Evolutionary conservation across 495 filamentous ascomycete species (phyloP).

Genomic region (Neurospora tetraspora): DNA sequence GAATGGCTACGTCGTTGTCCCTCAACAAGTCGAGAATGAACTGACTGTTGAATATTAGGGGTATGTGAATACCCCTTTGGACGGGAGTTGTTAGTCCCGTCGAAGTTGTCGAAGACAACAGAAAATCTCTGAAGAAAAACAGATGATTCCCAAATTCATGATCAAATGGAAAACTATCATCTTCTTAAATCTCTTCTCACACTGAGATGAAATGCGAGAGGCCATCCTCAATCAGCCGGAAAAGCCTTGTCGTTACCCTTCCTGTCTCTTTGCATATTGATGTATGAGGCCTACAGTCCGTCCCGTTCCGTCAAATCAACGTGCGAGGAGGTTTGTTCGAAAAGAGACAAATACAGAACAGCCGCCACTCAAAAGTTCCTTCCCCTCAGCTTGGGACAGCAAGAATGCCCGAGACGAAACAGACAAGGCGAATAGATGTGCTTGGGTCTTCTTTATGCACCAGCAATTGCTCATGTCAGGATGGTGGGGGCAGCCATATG

Average conservation of each 20-base stretch:
- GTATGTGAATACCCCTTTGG: not conserved
- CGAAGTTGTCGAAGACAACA: not conserved
- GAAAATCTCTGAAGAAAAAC: not conserved
- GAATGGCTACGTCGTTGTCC: not conserved
- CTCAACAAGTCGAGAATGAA: not conserved
- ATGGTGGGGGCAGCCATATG: not conserved
- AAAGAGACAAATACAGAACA: not conserved
- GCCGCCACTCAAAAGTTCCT: not conserved
- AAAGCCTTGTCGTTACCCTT: not conserved
- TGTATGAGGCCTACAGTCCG: not conserved
- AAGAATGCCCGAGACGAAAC: not conserved
- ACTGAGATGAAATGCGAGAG: not conserved
- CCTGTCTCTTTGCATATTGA: not conserved
- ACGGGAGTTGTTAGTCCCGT: not conserved
- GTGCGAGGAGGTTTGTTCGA: not conserved
- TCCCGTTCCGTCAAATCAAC: not conserved
- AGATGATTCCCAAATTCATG: too few species aligned
- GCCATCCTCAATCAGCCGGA: not conserved
- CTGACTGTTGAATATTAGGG: not conserved
- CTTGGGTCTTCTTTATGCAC: not conserved
- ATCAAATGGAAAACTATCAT: not conserved
- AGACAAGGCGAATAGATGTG: not conserved
- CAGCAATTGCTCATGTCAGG: not conserved
- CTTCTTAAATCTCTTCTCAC: not conserved
- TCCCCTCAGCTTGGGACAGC: not conserved